Percentiles rank a stretch among this genome's conserved stretches.
phyloP scores from a whole-genome alignment of 306 rosid genomes.

The Corylus heterophylla region DNA sequence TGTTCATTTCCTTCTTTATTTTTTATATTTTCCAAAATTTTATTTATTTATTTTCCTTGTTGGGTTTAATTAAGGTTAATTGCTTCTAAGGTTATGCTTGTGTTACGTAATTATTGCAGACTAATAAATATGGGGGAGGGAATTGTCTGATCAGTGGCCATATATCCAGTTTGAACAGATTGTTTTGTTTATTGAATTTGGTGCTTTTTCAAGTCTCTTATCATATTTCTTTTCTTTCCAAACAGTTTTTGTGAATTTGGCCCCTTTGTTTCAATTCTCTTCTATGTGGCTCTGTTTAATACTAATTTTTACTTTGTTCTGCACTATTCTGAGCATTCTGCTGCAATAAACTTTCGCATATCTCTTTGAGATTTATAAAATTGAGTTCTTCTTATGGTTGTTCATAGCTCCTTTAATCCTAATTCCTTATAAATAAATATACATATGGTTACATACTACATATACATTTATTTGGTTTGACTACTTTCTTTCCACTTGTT shows the following conservation, averaged over 20 bases:
- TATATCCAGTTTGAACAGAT: neutral
- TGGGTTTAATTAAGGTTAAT: conserved; percentile 1
- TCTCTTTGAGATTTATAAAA: neutral
- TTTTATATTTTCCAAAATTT: neutral
- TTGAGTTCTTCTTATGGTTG: neutral
- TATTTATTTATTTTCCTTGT: neutral
- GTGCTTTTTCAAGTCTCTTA: neutral
- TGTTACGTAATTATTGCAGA: neutral
- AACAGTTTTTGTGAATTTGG: neutral
- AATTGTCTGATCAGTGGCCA: neutral
- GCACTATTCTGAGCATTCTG: neutral
- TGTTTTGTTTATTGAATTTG: neutral
- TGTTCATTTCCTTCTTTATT: neutral
- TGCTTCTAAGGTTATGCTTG: neutral
- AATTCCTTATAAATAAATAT: neutral
- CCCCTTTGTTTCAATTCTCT: neutral
- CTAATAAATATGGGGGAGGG: neutral
- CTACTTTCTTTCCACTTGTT: neutral
- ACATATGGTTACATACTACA: too few relatives aligned
- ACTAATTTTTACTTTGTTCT: neutral
- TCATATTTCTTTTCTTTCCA: neutral
- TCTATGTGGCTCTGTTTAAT: neutral
- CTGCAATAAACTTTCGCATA: neutral
- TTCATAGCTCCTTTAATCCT: neutral
- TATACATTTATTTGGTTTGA: too few relatives aligned